These are phyloP conservation scores for Shiraia bambusicola DNA, from an alignment of 2,329 filamentous ascomycete genomes.

Conservation along the genomic window DNA sequence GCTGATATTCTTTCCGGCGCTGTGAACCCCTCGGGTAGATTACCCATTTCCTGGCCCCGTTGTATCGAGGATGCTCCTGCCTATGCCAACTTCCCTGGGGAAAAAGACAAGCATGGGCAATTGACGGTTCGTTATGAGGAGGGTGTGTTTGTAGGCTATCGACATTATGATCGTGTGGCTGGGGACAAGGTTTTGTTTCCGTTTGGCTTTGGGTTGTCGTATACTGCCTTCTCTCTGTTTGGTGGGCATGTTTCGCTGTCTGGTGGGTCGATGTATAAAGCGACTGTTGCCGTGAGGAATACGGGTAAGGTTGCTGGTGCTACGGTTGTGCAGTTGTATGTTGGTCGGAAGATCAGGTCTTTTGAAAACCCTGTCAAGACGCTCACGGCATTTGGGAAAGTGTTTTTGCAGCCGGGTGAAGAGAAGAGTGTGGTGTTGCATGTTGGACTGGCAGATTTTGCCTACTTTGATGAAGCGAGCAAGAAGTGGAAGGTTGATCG, in stretches of 20 bases:
- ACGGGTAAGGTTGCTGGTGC: conserved; percentile 52
- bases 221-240: conserved; percentile 48
- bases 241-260: conserved; percentile 60
- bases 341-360: conserved; percentile 50
- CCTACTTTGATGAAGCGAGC: conserved; percentile 34
- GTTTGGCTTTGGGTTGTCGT: conserved; percentile 45
- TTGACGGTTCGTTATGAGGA: conserved; percentile 62
- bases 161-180: conserved; percentile 60
- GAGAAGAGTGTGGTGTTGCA: conserved; percentile 57
- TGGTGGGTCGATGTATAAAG: conserved; percentile 48
- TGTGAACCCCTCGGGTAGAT: conserved; percentile 43
- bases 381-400: conserved; percentile 67
- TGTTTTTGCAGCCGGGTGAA: conserved; percentile 60
- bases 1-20: conserved; percentile 45
- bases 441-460: conserved; percentile 29
- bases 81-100: conserved; percentile 44
- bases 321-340: conserved; percentile 60
- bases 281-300: conserved; percentile 52
- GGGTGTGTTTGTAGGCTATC: conserved; percentile 57
- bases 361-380: conserved; percentile 63
- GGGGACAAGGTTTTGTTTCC: conserved; percentile 53
- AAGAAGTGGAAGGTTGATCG: conserved; percentile 34
- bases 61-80: conserved; percentile 39
- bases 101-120: conserved; percentile 52
- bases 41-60: conserved; percentile 45